Base-by-base conservation (phyloP, 2,329 filamentous ascomycete species). In the Septoria petroselini region DNA sequence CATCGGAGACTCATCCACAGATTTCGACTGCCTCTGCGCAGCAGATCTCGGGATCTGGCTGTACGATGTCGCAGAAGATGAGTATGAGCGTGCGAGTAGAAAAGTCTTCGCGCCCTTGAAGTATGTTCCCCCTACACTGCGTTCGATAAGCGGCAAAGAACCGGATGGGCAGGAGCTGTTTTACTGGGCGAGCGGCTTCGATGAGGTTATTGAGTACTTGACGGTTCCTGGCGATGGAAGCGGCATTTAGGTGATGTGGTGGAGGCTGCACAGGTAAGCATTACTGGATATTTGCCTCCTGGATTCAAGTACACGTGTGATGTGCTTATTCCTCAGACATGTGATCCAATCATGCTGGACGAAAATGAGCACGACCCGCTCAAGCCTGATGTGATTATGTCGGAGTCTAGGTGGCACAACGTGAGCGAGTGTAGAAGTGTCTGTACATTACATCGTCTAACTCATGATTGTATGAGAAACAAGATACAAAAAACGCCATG, bases 1-100 rank as follows among this genome's bases (percentile, higher is more conserved):
- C 50, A 60, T 76, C 8, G 75, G 75, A 7, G 75, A 77, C 52
- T 74, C 72, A 9, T 64, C 68, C 39, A 75, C 73, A 1, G 75
- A 77, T 51, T 70, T 76, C 15, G 72, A 74, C 37, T 70, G 69
- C 38, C 60, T 77, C 1, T 55, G 73, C 2, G 65, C 62, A 14
- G 73, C 72, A 2, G 71, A 76, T 53, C 40, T 76, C 14, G 75
- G 74, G 1, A 69, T 77, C 3, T 76, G 73, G 58, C 30, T 63
- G 7, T 55, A 42, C 35, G 55, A 63, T 31, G 50, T 54, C 7
- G 17, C 50, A 4, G 41, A 55, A 14, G 11, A 37, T 11, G 38
- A 57, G 14, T 46, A 54, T 35, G 37, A 48, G 23, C 17, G 49
- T 31, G 48, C 41, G 4, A 58, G 60, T 38, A 41, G 33, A 21